Conservation (phyloP, 129 eudicot species). For the Tagetes patula region DNA sequence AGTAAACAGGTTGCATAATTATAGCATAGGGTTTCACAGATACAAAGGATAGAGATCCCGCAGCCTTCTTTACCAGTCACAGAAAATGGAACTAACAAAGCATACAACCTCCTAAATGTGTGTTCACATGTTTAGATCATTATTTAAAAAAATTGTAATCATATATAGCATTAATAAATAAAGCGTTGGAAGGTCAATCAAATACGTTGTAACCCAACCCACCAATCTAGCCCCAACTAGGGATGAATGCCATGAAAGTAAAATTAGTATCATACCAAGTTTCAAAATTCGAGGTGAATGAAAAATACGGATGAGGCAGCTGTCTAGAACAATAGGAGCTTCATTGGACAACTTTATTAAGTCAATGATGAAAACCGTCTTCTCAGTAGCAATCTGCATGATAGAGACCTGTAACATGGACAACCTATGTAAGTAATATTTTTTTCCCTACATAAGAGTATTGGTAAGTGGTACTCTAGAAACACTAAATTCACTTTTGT, state of each 20-base stretch:
- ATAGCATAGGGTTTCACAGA: constrained; percentile 3
- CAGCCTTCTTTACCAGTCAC: background rate
- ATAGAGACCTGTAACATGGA: constrained; percentile 78
- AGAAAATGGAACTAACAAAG: background rate
- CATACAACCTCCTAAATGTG: background rate
- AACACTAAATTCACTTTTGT: too few species aligned
- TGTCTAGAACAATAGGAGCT: constrained; percentile 65
- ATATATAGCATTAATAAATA: background rate
- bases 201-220: background rate
- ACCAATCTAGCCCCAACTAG: constrained; percentile 7
- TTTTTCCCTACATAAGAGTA: too few species aligned
- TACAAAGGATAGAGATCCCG: background rate
- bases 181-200: background rate
- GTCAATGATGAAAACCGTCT: constrained; percentile 80
- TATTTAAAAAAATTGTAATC: background rate
- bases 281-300: constrained; percentile 83
- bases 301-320: constrained; percentile 72
- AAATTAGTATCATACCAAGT: constrained; percentile 62
- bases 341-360: constrained; percentile 68
- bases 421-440: constrained; percentile 18
- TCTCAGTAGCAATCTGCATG: constrained; percentile 92
- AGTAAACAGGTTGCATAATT: constrained; percentile 3
- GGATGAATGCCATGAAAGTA: constrained; percentile 1
- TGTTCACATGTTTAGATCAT: background rate
- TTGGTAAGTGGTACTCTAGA: too few species aligned